Base-by-base conservation (phyloP, 305 asterid species). In the Ilex paraguariensis region DNA sequence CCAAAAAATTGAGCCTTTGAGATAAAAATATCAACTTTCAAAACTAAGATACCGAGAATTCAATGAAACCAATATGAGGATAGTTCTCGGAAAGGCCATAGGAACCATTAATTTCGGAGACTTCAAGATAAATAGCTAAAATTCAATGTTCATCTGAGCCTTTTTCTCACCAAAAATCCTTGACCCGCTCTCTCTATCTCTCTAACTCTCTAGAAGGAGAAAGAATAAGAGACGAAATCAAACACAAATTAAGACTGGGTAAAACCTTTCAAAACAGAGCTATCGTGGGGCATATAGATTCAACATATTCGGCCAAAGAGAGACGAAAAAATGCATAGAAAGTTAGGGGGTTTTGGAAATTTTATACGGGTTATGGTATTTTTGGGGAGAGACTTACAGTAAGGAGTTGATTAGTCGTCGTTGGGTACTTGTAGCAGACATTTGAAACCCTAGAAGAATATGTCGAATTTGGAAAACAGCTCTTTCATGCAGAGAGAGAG, bases 141-240 rank as follows among this genome's bases (percentile, higher is more conserved):
- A 65, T 71, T 73, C 59, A 31, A 64, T 57, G n/a, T 60, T 46
- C 32, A 55, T 12, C 42, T n/a, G 7, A 14, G 30, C 45, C 67
- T 55, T 64, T 63, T 51, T 67, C 70, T 54, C 15, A 66, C 76
- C 86, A 74, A 65, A 83, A 79, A 70, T 74, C 85, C 79, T 76
- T 72, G 86, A 82, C 87, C 74, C 66, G 12, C 42, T 17, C 63
- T 46, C 62, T 44, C 54, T 67, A 61, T 52, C 66, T 36, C 68
- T 14, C n/a, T n/a, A n/a, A n/a, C 68, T 14, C 48, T 15, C 56
- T n/a, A 17, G n/a, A 16, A n/a, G 30, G 14, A 59, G 60, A 48
- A 65, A 60, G 69, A 55, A 31, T 60, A 54, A 54, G 58, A 58
- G 67, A 63, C 64, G 58, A 76, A 84, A 79, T 76, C 79, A 77